These are phyloP conservation scores for Triadica sebifera DNA, from an alignment of 345 rosid species.

Conservation along the genomic window DNA sequence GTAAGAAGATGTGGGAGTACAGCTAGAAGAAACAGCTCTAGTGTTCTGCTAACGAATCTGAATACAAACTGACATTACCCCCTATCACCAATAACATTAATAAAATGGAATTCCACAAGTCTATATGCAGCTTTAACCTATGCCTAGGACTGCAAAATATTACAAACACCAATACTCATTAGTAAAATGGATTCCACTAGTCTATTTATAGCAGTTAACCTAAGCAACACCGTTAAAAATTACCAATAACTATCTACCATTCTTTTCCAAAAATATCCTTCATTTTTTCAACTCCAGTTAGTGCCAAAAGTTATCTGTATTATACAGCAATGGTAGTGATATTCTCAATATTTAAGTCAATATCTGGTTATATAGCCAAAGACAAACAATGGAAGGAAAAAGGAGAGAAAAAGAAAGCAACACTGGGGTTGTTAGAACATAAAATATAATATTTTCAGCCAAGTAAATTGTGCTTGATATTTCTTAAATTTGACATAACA, in stretches of 20 bases:
- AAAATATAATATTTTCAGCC: no score
- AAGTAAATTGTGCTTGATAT: no score
- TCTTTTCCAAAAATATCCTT: not conserved
- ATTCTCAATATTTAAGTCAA: not conserved
- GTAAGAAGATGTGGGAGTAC: not conserved
- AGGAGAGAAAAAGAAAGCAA: no score
- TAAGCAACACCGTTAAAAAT: not conserved
- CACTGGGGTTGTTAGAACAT: no score
- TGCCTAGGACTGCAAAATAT: not conserved
- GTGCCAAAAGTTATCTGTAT: not conserved
- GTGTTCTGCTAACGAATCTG: not conserved
- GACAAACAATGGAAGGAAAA: no score
- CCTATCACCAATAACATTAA: not conserved
- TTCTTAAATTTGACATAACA: not conserved
- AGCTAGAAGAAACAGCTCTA: not conserved
- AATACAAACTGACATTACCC: not conserved
- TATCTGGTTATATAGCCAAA: not conserved
- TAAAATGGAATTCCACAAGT: not conserved
- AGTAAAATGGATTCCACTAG: no score
- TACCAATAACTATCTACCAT: not conserved
- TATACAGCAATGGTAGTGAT: not conserved
- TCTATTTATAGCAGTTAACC: no score
- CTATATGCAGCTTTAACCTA: not conserved
- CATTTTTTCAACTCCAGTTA: not conserved
- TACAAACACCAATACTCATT: not conserved